Evolutionary conservation across 192 early-diverging fungal genomes (phyloP).

Genomic region (Phlyctochytrium arcticum): DNA sequence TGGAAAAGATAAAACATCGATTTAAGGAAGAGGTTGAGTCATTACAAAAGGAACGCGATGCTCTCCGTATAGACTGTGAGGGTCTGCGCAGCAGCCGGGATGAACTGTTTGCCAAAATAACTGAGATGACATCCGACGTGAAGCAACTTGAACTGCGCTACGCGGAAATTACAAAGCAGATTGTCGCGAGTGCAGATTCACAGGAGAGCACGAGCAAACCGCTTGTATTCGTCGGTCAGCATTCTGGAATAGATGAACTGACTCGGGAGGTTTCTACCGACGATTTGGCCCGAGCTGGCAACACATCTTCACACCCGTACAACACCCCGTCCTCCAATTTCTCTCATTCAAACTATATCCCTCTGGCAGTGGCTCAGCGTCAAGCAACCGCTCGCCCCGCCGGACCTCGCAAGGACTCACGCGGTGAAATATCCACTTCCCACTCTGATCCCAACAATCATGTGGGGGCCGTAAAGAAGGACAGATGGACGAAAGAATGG

Average conservation of each 20-base stretch:
- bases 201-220: background rate
- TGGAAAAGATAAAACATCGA: constrained; percentile 9
- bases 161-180: constrained; percentile 6
- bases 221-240: background rate
- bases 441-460: background rate
- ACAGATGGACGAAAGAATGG: constrained; percentile 18
- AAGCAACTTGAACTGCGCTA: background rate
- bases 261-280: constrained; percentile 3
- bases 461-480: background rate
- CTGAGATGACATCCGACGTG: constrained; percentile 10
- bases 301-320: background rate
- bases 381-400: background rate
- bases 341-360: no score
- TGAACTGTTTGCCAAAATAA: constrained; percentile 2
- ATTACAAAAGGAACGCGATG: constrained; percentile 16
- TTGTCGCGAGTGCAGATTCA: constrained; percentile 6
- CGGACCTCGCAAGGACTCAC: background rate
- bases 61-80: background rate
- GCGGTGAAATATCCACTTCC: background rate
- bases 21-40: constrained; percentile 3
- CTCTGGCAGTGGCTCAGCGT: constrained; percentile 1
- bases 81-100: background rate
- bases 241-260: constrained; percentile 18
- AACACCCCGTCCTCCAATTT: no score
- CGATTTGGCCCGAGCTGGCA: background rate